Percentiles rank a stretch among this genome's conserved stretches.
Conservation (phyloP, 768 basidiomycete genomes). For the Auricularia sp. region DNA sequence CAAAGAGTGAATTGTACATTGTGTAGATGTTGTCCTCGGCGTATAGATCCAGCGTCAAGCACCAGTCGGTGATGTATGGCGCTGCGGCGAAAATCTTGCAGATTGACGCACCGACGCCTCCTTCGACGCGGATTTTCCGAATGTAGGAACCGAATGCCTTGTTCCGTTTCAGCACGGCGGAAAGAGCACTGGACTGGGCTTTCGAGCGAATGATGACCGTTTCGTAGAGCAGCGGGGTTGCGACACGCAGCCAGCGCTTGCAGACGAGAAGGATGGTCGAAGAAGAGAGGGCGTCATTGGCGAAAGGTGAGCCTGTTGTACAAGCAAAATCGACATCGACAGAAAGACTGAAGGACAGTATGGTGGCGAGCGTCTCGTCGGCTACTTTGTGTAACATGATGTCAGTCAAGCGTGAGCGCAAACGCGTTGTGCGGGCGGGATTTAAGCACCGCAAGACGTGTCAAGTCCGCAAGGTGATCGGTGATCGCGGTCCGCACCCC, state of each 20-base stretch:
- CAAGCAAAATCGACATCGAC: not conserved
- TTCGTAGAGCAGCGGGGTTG: not conserved
- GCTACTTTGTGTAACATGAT: not conserved
- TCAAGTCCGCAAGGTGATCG: too few species aligned
- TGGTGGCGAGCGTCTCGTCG: not conserved
- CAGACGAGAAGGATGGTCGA: not conserved
- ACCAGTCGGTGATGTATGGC: not conserved
- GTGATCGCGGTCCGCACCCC: too few species aligned
- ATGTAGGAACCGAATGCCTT: not conserved
- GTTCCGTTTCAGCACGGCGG: not conserved
- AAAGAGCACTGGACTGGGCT: not conserved
- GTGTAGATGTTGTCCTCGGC: not conserved
- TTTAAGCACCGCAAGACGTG: too few species aligned
- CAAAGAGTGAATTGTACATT: not conserved
- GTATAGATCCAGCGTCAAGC: not conserved
- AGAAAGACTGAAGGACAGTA: not conserved
- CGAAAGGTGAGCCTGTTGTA: not conserved
- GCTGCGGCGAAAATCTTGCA: not conserved
- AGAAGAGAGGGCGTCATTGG: not conserved
- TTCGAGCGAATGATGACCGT: not conserved
- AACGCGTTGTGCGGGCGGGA: too few species aligned
- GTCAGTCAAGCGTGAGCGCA: too few species aligned
- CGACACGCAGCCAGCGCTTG: conserved; percentile 2
- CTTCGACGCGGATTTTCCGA: not conserved
- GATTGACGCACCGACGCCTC: not conserved